Conservation (phyloP, 768 basidiomycete genomes). For the Cubamyces lactineus region DNA sequence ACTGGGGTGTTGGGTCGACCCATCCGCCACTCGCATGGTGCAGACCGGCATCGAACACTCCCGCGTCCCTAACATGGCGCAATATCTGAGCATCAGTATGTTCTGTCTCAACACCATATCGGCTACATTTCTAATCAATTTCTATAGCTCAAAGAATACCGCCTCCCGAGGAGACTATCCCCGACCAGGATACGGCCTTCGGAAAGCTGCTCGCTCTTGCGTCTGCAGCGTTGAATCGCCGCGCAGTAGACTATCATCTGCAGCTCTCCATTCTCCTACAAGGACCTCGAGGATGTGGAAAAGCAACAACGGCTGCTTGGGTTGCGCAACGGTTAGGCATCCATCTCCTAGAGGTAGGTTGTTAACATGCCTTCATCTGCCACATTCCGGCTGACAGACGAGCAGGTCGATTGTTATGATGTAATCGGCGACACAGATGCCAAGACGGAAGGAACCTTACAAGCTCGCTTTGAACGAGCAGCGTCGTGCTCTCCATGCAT, state of each 20-base stretch:
- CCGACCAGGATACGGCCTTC: constrained; percentile 39
- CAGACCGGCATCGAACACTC: constrained; percentile 79
- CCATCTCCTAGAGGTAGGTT: constrained; percentile 73
- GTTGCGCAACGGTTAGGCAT: constrained; percentile 69
- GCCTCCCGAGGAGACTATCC: not conserved
- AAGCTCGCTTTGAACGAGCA: constrained; percentile 77
- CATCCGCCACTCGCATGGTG: constrained; percentile 69
- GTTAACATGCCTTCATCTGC: not conserved
- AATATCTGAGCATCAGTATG: constrained; percentile 57
- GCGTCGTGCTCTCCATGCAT: constrained; percentile 82
- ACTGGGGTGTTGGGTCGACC: constrained; percentile 86
- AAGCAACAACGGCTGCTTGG: constrained; percentile 62
- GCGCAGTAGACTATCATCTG: constrained; percentile 62
- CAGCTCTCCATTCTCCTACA: constrained; percentile 75
- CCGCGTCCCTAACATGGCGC: constrained; percentile 55
- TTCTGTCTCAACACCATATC: too few species aligned
- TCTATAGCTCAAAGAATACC: constrained; percentile 22
- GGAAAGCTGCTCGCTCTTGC: constrained; percentile 58
- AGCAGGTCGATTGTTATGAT: constrained; percentile 85
- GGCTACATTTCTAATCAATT: too few species aligned
- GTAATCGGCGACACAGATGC: constrained; percentile 75
- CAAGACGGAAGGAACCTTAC: constrained; percentile 74
- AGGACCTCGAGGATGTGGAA: constrained; percentile 82
- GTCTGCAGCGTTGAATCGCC: constrained; percentile 59
- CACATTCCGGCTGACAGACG: not conserved